Percentiles rank a stretch among this genome's conserved stretches.
Conservation (phyloP, 306 rosid species). For the Luffa aegyptiaca region DNA sequence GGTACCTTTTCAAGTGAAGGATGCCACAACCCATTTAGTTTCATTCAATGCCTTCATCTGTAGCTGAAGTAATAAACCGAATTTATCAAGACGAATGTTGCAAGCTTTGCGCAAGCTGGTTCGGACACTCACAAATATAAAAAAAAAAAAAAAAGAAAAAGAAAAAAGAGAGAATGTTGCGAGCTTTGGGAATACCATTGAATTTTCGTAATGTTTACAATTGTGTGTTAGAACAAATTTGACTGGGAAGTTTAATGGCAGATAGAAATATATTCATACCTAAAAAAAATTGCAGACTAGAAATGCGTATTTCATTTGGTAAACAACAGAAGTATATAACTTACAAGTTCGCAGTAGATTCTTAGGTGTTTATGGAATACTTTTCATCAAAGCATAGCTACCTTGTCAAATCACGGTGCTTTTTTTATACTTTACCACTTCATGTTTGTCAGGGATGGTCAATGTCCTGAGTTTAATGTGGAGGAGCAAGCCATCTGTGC, state of each 20-base stretch:
- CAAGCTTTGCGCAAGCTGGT: too few relatives aligned
- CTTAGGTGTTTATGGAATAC: background rate
- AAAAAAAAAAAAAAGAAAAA: too few relatives aligned
- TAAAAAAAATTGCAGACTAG: too few relatives aligned
- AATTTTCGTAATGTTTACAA: too few relatives aligned
- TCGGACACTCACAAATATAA: too few relatives aligned
- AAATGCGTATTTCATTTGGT: background rate
- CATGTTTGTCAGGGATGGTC: slow-evolving; percentile 76
- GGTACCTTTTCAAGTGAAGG: background rate
- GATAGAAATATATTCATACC: background rate
- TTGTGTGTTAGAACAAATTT: background rate
- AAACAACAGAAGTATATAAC: background rate
- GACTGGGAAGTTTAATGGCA: background rate
- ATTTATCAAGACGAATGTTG: background rate
- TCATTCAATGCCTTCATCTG: background rate
- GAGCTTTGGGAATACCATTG: too few relatives aligned
- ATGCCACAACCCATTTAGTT: background rate
- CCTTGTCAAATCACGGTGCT: background rate
- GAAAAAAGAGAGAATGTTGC: too few relatives aligned
- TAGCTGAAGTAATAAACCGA: background rate
- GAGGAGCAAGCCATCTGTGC: slow-evolving; percentile 99
- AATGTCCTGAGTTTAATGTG: slow-evolving; percentile 83
- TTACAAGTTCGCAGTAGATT: background rate
- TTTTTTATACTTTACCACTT: slow-evolving; percentile 3
- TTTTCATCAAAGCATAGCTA: background rate